A percentile compares a stretch with the other conserved stretches of the same genome.
Evolutionary conservation across 192 early-diverging fungal species (phyloP).

Genomic region (Piromyces sp.): DNA sequence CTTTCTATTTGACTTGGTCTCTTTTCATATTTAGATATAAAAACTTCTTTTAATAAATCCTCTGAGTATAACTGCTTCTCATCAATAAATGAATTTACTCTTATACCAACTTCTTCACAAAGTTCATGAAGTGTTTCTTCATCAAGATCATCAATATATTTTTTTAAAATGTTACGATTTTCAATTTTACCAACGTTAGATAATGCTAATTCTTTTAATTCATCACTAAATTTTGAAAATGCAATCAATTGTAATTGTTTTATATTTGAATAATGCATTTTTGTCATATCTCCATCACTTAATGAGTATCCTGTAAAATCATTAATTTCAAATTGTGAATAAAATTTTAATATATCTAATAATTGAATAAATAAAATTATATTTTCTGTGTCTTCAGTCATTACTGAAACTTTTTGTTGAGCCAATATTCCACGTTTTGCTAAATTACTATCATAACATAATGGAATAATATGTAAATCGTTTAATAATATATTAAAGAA

Average conservation of each 20-base stretch:
- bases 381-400: background rate
- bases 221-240: slow-evolving; percentile 45
- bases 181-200: slow-evolving; percentile 53
- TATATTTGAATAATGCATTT: slow-evolving; percentile 39
- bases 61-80: slow-evolving; percentile 5
- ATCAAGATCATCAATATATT: slow-evolving; percentile 30
- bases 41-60: slow-evolving; percentile 35
- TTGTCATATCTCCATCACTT: slow-evolving; percentile 39
- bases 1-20: slow-evolving; percentile 46
- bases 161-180: slow-evolving; percentile 12
- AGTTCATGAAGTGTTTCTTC: slow-evolving; percentile 28
- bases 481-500: slow-evolving; percentile 60
- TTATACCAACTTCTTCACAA: slow-evolving; percentile 40
- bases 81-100: slow-evolving; percentile 23
- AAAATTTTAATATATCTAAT: slow-evolving; percentile 46
- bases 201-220: slow-evolving; percentile 56
- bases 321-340: slow-evolving; percentile 64
- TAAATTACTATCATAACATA: slow-evolving; percentile 9
- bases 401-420: background rate
- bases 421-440: slow-evolving; percentile 11
- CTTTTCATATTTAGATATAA: slow-evolving; percentile 39
- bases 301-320: slow-evolving; percentile 63
- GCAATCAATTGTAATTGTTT: slow-evolving; percentile 55
- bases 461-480: slow-evolving; percentile 44
- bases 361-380: slow-evolving; percentile 45